Percentiles rank a stretch among this genome's conserved stretches.
phyloP scores from a whole-genome alignment of 768 basidiomycete genomes.

The Tulasnella sp. region DNA sequence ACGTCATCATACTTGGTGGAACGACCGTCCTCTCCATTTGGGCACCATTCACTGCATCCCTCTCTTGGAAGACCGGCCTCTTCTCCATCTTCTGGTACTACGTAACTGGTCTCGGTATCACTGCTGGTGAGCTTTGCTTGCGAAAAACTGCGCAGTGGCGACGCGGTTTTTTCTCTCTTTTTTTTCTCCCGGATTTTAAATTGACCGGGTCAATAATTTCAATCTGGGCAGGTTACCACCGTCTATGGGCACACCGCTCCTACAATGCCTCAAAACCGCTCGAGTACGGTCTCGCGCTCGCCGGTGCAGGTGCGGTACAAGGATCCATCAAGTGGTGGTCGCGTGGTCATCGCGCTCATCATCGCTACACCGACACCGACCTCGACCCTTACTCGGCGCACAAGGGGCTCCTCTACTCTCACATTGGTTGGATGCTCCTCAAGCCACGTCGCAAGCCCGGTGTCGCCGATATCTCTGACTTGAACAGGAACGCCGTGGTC shows the following conservation, averaged over 20 bases:
- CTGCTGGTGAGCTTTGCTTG: conserved; percentile 32
- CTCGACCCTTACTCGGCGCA: conserved; percentile 94
- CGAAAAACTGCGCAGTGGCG: not conserved
- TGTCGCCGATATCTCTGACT: conserved; percentile 79
- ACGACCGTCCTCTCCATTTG: conserved; percentile 63
- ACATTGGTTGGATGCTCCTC: conserved; percentile 88
- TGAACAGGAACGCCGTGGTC: conserved; percentile 67
- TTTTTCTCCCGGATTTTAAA: conserved; percentile 7
- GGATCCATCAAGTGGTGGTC: conserved; percentile 99
- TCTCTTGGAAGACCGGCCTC: conserved; percentile 59
- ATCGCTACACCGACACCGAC: conserved; percentile 93
- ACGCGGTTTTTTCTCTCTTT: not conserved
- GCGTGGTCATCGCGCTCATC: conserved; percentile 93
- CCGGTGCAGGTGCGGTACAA: conserved; percentile 87
- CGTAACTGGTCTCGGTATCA: conserved; percentile 68
- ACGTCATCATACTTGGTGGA: conserved; percentile 55
- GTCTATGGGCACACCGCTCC: conserved; percentile 91
- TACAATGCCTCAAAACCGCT: conserved; percentile 85
- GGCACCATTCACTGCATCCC: conserved; percentile 52
- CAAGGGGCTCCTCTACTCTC: conserved; percentile 76
- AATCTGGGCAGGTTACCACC: conserved; percentile 62
- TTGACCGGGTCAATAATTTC: not conserved
- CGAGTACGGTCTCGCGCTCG: conserved; percentile 71
- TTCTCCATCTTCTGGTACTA: conserved; percentile 66
- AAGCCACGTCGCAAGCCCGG: conserved; percentile 85